A percentile compares a stretch with the other conserved stretches of the same genome.
Evolutionary conservation across 73 alveolate genomes (phyloP).

Genomic region (Tetrahymena malaccensis): DNA sequence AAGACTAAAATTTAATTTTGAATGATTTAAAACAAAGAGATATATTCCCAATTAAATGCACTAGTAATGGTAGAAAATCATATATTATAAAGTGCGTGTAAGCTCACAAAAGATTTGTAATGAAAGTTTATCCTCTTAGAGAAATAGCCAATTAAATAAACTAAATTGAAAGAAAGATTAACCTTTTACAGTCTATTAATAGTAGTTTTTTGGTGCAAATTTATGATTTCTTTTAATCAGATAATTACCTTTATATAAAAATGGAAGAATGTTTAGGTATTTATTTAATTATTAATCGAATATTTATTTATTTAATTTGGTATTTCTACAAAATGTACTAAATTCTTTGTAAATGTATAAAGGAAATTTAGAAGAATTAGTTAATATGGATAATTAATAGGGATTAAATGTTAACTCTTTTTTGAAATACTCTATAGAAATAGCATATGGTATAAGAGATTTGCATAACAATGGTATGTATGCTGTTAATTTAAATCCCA

Average conservation of each 20-base stretch:
- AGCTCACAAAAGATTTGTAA: neutral
- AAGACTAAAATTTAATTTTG: neutral
- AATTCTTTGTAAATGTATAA: neutral
- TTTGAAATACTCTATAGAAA: neutral
- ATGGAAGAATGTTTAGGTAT: neutral
- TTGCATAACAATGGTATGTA: neutral
- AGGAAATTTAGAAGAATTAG: neutral
- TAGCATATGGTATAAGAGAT: neutral
- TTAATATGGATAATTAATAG: neutral
- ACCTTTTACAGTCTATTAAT: neutral
- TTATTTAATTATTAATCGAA: too few relatives aligned
- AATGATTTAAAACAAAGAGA: neutral
- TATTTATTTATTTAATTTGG: neutral
- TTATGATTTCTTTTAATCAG: neutral
- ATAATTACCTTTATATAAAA: neutral
- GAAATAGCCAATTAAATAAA: neutral
- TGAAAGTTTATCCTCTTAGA: neutral
- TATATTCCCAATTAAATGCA: neutral
- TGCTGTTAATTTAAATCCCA: neutral
- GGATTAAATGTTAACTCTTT: neutral
- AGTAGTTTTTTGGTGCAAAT: neutral
- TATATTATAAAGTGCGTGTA: neutral
- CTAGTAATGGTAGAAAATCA: neutral
- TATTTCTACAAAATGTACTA: neutral
- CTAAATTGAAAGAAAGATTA: neutral